Conservation (phyloP, 805 yeast species). For the Saturnispora hagleri region DNA sequence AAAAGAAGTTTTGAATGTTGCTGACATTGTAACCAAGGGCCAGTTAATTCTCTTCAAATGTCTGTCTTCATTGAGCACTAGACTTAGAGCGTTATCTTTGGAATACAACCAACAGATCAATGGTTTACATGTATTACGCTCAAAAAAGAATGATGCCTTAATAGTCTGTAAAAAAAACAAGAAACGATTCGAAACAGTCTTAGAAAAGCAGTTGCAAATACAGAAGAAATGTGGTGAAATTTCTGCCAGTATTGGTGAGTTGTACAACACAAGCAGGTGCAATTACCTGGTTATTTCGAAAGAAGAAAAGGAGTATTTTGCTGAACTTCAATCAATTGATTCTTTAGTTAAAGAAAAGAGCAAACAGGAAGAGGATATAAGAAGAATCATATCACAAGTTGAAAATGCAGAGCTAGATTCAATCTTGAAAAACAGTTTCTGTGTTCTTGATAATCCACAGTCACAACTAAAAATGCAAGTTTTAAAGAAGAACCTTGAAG, state of each 20-base stretch:
- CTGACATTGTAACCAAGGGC: conserved; percentile 14
- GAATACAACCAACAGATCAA: conserved; percentile 23
- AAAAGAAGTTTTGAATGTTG: conserved; percentile 10
- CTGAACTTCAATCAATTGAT: conserved; percentile 19
- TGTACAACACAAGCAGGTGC: conserved; percentile 2
- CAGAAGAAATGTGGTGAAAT: conserved; percentile 15
- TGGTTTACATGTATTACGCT: conserved; percentile 11
- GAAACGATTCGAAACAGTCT: background rate
- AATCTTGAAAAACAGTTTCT: conserved; percentile 4
- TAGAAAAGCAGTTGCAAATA: conserved; percentile 23
- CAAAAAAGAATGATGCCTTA: conserved; percentile 8
- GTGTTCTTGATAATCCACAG: conserved; percentile 5
- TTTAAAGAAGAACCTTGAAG: conserved; percentile 16
- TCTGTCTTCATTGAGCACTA: conserved; percentile 13
- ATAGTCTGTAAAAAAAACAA: background rate
- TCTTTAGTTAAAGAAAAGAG: conserved; percentile 15
- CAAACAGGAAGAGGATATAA: conserved; percentile 11
- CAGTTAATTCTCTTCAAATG: conserved; percentile 16
- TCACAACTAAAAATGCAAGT: conserved; percentile 8
- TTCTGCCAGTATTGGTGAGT: background rate
- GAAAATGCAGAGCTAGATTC: conserved; percentile 15
- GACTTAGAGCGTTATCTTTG: conserved; percentile 13
- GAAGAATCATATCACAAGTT: conserved; percentile 10
- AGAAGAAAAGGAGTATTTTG: conserved; percentile 20
- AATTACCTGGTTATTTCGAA: conserved; percentile 17